phyloP scores from a whole-genome alignment of 139 green algal genomes.

The Micromonas pusilla region DNA sequence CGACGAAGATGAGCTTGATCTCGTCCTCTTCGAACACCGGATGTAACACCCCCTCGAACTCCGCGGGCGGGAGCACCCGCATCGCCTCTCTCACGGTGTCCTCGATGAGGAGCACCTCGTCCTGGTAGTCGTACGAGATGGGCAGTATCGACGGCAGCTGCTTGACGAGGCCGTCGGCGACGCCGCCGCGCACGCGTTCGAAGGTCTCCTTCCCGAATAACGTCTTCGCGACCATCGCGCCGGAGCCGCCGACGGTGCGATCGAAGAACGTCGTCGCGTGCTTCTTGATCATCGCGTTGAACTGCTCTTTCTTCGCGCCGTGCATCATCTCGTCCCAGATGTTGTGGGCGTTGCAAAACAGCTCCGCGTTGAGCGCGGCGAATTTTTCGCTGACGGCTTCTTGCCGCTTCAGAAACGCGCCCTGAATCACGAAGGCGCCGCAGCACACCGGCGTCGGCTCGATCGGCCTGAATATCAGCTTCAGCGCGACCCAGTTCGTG shows the following conservation, averaged over 20 bases:
- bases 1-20: constrained; percentile 48
- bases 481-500: constrained; percentile 45
- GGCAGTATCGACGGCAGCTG: background rate
- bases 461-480: constrained; percentile 44
- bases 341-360: constrained; percentile 34
- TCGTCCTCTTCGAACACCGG: constrained; percentile 50
- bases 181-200: background rate
- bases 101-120: constrained; percentile 29
- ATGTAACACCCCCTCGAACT: constrained; percentile 45
- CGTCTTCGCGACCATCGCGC: background rate
- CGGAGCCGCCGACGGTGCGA: background rate
- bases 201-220: constrained; percentile 6
- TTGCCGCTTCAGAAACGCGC: constrained; percentile 45
- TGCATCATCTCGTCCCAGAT: constrained; percentile 40
- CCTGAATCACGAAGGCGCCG: constrained; percentile 30
- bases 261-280: constrained; percentile 19
- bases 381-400: constrained; percentile 37
- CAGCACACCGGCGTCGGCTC: constrained; percentile 28
- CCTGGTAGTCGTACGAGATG: constrained; percentile 27
- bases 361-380: constrained; percentile 23
- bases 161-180: background rate
- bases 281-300: constrained; percentile 23
- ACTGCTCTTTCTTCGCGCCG: constrained; percentile 14
- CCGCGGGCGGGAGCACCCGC: constrained; percentile 18
- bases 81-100: constrained; percentile 29